These are phyloP conservation scores for Pisolithus orientalis DNA, from an alignment of 768 basidiomycete species.

Conservation along the genomic window DNA sequence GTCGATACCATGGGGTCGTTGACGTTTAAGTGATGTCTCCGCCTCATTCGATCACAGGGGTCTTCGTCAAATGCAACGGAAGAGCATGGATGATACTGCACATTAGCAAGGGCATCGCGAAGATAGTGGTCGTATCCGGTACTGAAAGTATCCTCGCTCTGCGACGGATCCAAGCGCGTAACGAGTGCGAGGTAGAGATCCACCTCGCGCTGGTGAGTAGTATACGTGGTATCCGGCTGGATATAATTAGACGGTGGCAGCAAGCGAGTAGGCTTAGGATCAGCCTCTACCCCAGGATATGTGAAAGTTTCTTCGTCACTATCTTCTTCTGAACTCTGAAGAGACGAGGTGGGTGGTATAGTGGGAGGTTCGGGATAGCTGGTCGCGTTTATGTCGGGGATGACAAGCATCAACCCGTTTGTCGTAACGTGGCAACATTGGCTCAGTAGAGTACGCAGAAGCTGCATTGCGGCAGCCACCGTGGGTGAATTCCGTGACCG, in stretches of 20 bases:
- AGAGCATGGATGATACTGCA: slow-evolving; percentile 62
- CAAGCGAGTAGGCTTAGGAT: slow-evolving; percentile 10
- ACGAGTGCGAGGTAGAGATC: slow-evolving; percentile 72
- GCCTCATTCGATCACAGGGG: slow-evolving; percentile 31
- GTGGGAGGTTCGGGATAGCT: slow-evolving; percentile 60
- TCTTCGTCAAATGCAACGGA: slow-evolving; percentile 38
- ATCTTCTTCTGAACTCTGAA: slow-evolving; percentile 28
- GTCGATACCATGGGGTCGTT: slow-evolving; percentile 70
- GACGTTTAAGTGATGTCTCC: slow-evolving; percentile 72
- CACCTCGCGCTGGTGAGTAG: slow-evolving; percentile 83
- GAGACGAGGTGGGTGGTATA: slow-evolving; percentile 19
- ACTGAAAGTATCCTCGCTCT: slow-evolving; percentile 67
- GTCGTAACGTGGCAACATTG: slow-evolving; percentile 60
- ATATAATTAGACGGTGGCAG: slow-evolving; percentile 29
- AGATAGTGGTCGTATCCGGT: slow-evolving; percentile 84
- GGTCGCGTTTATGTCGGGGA: slow-evolving; percentile 67
- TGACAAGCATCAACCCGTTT: slow-evolving; percentile 64
- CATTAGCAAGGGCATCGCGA: slow-evolving; percentile 61
- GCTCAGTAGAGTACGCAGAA: slow-evolving; percentile 69
- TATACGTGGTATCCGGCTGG: slow-evolving; percentile 68
- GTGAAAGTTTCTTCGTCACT: slow-evolving; percentile 49
- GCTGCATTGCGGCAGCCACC: slow-evolving; percentile 70
- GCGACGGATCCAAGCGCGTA: slow-evolving; percentile 68
- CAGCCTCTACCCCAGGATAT: slow-evolving; percentile 30
- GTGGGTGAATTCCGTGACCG: slow-evolving; percentile 60